A percentile compares a stretch with the other conserved stretches of the same genome.
These are phyloP conservation scores for Exophiala alcalophila DNA, from an alignment of 2,329 filamentous ascomycete species.

Conservation along the genomic window DNA sequence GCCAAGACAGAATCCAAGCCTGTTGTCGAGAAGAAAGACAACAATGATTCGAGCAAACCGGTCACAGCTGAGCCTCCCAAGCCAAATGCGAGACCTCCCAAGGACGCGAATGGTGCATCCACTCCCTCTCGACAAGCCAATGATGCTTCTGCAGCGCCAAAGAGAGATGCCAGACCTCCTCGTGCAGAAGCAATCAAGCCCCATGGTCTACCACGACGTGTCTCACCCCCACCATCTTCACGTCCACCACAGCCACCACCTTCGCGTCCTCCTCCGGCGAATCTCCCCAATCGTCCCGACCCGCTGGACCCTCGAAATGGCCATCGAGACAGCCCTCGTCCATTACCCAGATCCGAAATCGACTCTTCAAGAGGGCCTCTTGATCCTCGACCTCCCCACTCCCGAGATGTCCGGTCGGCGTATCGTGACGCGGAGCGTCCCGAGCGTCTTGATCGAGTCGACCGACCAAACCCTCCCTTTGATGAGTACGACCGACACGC, in stretches of 20 bases:
- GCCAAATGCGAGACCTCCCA: constrained; percentile 10
- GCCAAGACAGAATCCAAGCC: constrained; percentile 21
- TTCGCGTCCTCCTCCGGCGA: constrained; percentile 36
- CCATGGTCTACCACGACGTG: constrained; percentile 37
- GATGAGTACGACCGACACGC: constrained; percentile 37
- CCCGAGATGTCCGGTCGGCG: constrained; percentile 37
- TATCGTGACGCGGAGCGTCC: constrained; percentile 42
- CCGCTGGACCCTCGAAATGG: constrained; percentile 34
- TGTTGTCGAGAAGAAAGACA: constrained; percentile 21
- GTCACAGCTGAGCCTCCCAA: constrained; percentile 11
- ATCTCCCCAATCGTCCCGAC: constrained; percentile 38
- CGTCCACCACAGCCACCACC: constrained; percentile 35
- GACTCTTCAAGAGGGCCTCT: constrained; percentile 27
- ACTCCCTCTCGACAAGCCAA: constrained; percentile 15
- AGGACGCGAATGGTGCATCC: constrained; percentile 14
- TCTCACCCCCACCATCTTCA: constrained; percentile 35
- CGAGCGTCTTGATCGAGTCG: constrained; percentile 17
- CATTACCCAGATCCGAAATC: constrained; percentile 34
- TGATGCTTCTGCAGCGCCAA: constrained; percentile 9
- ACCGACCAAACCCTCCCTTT: constrained; percentile 36
- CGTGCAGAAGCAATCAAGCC: constrained; percentile 20
- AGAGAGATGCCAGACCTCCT: constrained; percentile 18
- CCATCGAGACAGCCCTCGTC: constrained; percentile 37
- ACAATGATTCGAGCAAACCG: constrained; percentile 7
- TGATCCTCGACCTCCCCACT: constrained; percentile 37